These are phyloP conservation scores for Aureobasidium sp. DNA, from an alignment of 2,329 filamentous ascomycete genomes.

Conservation along the genomic window DNA sequence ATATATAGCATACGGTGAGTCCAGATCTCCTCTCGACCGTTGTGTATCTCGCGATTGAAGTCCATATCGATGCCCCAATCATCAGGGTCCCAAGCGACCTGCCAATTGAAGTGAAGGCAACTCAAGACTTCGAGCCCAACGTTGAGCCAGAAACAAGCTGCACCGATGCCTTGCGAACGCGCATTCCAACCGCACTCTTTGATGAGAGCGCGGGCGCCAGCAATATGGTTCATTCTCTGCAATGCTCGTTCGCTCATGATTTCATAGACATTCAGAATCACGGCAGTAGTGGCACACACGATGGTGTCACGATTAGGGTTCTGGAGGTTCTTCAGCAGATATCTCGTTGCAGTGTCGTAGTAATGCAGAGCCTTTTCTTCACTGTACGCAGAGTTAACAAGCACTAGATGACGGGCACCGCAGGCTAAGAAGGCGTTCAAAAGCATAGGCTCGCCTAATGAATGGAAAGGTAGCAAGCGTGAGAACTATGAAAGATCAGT, in stretches of 20 bases:
- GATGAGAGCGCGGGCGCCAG: conserved; percentile 75
- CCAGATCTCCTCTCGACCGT: conserved; percentile 73
- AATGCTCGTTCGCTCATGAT: conserved; percentile 77
- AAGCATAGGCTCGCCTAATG: conserved; percentile 77
- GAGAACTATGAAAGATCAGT: conserved; percentile 55
- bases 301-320: conserved; percentile 78
- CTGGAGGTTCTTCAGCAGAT: conserved; percentile 68
- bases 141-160: conserved; percentile 91
- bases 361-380: conserved; percentile 75
- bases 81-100: conserved; percentile 80
- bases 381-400: conserved; percentile 62
- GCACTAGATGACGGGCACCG: conserved; percentile 71
- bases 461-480: conserved; percentile 72
- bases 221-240: conserved; percentile 83
- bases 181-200: conserved; percentile 88
- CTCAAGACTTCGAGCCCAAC: conserved; percentile 84
- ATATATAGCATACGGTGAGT: conserved; percentile 85
- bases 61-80: conserved; percentile 82
- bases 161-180: conserved; percentile 67
- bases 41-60: conserved; percentile 51
- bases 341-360: conserved; percentile 77
- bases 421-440: conserved; percentile 85
- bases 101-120: conserved; percentile 82
- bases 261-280: conserved; percentile 87
- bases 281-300: conserved; percentile 79